Evolutionary conservation across 441 rosid genomes (phyloP).

Genomic region (Croton setiger): DNA sequence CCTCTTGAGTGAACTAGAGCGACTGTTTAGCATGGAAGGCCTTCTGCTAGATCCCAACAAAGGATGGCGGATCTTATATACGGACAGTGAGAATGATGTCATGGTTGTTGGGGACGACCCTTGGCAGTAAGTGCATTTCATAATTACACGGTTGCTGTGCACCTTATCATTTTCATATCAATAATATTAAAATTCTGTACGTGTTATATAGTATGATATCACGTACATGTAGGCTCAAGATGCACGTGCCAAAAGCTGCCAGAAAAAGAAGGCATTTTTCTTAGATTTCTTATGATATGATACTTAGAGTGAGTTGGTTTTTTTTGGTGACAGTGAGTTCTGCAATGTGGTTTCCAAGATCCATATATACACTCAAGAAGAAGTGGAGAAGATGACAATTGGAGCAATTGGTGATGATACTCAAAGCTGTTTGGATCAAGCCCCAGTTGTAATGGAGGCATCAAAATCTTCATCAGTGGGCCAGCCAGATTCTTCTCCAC

Average conservation of each 20-base stretch:
- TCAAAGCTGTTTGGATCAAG: slow-evolving; percentile 90
- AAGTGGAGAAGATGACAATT: slow-evolving; percentile 78
- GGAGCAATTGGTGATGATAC: slow-evolving; percentile 61
- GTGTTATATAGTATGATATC: neutral
- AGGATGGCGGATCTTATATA: slow-evolving; percentile 87
- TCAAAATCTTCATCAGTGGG: slow-evolving; percentile 91
- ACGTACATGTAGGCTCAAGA: neutral
- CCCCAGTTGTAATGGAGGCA: slow-evolving; percentile 63
- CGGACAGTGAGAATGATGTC: slow-evolving; percentile 87
- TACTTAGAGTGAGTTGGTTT: slow-evolving; percentile 46
- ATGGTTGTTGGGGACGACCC: slow-evolving; percentile 97
- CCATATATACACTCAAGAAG: slow-evolving; percentile 78
- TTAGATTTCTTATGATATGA: neutral
- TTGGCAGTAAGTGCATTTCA: slow-evolving; percentile 69
- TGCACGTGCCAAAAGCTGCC: neutral
- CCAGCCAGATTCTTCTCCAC: slow-evolving; percentile 82
- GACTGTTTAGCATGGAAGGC: slow-evolving; percentile 80
- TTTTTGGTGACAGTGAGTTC: slow-evolving; percentile 45
- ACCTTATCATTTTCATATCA: slow-evolving; percentile 1
- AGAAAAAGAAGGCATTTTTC: neutral
- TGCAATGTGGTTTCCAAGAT: slow-evolving; percentile 83
- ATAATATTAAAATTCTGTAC: neutral
- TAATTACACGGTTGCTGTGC: neutral
- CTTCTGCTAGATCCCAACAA: slow-evolving; percentile 62
- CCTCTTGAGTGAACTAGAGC: slow-evolving; percentile 66